These are phyloP conservation scores for Rhizopogon vinicolor DNA, from an alignment of 768 basidiomycete genomes.

Conservation along the genomic window DNA sequence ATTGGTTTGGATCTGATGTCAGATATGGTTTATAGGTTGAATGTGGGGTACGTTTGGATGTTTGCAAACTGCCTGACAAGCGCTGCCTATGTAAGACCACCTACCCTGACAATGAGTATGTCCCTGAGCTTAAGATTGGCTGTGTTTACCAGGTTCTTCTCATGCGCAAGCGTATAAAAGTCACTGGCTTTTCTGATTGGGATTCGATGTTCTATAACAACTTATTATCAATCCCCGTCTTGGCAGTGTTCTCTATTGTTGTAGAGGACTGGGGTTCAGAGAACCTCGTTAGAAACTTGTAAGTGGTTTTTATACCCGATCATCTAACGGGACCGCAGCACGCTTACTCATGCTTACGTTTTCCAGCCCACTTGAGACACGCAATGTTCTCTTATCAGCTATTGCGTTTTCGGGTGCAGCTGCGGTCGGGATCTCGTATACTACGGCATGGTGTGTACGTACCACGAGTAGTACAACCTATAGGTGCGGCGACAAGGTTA, in stretches of 20 bases:
- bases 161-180: conserved; percentile 96
- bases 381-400: conserved; percentile 73
- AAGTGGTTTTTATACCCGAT: conserved; percentile 28
- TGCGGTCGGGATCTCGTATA: conserved; percentile 96
- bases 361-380: conserved; percentile 74
- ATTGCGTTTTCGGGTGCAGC: conserved; percentile 97
- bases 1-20: conserved; percentile 33
- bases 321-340: neutral
- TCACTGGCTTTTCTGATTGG: conserved; percentile 95
- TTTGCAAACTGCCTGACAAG: conserved; percentile 84
- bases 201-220: conserved; percentile 99
- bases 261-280: conserved; percentile 86
- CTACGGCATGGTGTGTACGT: conserved; percentile 97
- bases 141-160: conserved; percentile 64
- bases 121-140: neutral
- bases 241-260: conserved; percentile 75
- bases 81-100: conserved; percentile 75
- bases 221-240: conserved; percentile 87
- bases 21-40: conserved; percentile 46
- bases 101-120: neutral
- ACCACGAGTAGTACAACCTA: conserved; percentile 98
- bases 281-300: conserved; percentile 86
- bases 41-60: conserved; percentile 97
- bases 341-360: conserved; percentile 1
- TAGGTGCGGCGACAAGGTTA: conserved; percentile 45